phyloP scores from a whole-genome alignment of 2,329 filamentous ascomycete species.

The Pseudocercospora pini-densiflorae region DNA sequence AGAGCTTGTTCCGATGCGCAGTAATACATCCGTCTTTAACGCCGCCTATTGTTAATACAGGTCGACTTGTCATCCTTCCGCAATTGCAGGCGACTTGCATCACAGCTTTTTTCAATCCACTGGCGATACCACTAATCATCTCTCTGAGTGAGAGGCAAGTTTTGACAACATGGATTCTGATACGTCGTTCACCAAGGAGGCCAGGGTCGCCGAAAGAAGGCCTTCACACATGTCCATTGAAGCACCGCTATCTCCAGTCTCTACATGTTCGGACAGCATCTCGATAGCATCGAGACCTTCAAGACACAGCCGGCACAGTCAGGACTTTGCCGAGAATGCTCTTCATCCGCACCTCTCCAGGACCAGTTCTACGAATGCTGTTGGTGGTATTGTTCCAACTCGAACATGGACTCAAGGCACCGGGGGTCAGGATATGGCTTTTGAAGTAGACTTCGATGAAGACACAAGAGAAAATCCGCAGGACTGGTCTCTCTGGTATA shows the following conservation, averaged over 20 bases:
- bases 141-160: neutral
- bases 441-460: slow-evolving; percentile 73
- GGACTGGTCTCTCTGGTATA: slow-evolving; percentile 68
- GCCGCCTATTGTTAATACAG: slow-evolving; percentile 14
- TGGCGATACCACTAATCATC: neutral
- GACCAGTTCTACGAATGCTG: slow-evolving; percentile 35
- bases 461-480: slow-evolving; percentile 67
- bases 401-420: slow-evolving; percentile 29
- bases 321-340: slow-evolving; percentile 29
- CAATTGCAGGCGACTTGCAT: neutral
- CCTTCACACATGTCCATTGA: slow-evolving; percentile 36
- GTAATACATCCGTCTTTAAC: slow-evolving; percentile 8
- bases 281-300: slow-evolving; percentile 28
- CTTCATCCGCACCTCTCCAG: slow-evolving; percentile 35
- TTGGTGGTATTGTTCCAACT: slow-evolving; percentile 35
- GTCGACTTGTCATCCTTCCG: neutral
- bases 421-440: slow-evolving; percentile 55
- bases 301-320: slow-evolving; percentile 30
- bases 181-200: slow-evolving; percentile 14
- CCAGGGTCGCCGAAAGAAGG: slow-evolving; percentile 18
- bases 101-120: neutral
- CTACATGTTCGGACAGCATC: slow-evolving; percentile 33
- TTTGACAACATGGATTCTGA: slow-evolving; percentile 22
- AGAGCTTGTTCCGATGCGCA: slow-evolving; percentile 13
- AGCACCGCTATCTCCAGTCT: slow-evolving; percentile 29